Percentiles rank a stretch among this genome's conserved stretches.
phyloP scores from a whole-genome alignment of 139 green algal genomes.

The Chlamydomonas asymmetrica region DNA sequence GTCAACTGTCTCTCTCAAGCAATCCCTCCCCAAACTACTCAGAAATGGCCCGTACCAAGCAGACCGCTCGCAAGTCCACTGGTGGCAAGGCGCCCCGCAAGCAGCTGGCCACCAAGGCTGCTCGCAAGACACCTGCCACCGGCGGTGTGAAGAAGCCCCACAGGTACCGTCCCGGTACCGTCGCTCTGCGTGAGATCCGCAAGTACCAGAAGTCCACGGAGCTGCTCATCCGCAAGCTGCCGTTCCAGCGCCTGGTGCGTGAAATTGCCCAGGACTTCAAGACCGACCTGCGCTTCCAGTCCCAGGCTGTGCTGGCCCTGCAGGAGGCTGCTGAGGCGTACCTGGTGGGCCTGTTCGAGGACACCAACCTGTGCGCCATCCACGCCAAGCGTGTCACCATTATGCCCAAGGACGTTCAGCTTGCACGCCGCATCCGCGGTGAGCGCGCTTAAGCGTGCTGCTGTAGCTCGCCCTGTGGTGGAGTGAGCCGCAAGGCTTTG shows the following conservation, averaged over 20 bases:
- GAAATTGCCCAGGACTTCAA: slow-evolving; percentile 99
- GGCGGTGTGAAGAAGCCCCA: slow-evolving; percentile 92
- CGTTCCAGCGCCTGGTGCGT: slow-evolving; percentile 93
- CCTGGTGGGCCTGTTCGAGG: too few species aligned
- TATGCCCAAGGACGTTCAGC: too few species aligned
- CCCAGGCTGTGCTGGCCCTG: slow-evolving; percentile 88
- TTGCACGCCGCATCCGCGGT: too few species aligned
- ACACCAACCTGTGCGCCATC: too few species aligned
- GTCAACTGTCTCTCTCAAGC: too few species aligned
- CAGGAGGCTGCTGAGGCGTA: slow-evolving; percentile 97
- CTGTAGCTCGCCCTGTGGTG: too few species aligned
- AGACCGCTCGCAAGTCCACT: slow-evolving; percentile 93
- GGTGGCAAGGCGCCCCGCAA: slow-evolving; percentile 90
- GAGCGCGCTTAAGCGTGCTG: too few species aligned
- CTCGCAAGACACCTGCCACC: slow-evolving; percentile 66
- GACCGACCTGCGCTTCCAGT: slow-evolving; percentile 97
- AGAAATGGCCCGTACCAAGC: slow-evolving; percentile 98
- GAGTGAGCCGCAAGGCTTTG: too few species aligned
- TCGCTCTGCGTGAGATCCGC: slow-evolving; percentile 90
- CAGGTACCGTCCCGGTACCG: slow-evolving; percentile 86
- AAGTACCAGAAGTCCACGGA: slow-evolving; percentile 96
- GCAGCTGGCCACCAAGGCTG: slow-evolving; percentile 56
- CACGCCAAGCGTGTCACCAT: too few species aligned
- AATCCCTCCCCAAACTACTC: too few species aligned
- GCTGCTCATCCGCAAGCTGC: slow-evolving; percentile 92